These are phyloP conservation scores for Zanthoxylum bungeanum DNA, from an alignment of 345 rosid species.

Conservation along the genomic window DNA sequence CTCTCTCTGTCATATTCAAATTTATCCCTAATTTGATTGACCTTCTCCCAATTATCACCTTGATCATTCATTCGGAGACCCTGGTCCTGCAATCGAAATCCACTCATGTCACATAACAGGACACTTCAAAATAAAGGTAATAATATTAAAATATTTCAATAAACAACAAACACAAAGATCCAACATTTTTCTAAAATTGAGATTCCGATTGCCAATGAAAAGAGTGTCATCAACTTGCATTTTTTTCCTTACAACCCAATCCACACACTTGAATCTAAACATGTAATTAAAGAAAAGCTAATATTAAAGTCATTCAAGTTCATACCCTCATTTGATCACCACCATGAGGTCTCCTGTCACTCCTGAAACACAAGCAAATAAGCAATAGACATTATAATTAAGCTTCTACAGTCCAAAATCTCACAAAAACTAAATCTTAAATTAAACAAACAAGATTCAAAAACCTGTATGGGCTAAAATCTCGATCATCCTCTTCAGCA, in stretches of 20 bases:
- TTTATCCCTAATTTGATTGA: conserved; percentile 65
- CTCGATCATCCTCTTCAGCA: conserved; percentile 89
- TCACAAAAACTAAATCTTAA: not conserved
- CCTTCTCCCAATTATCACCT: conserved; percentile 58
- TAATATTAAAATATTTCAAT: too few relatives aligned
- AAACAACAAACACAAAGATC: too few relatives aligned
- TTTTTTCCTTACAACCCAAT: too few relatives aligned
- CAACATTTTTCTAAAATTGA: too few relatives aligned
- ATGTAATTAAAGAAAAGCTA: too few relatives aligned
- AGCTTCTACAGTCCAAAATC: not conserved
- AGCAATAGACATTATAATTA: conserved; percentile 7
- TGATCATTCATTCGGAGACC: conserved; percentile 51
- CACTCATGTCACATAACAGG: not conserved
- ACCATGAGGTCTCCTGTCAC: conserved; percentile 29
- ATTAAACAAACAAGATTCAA: not conserved
- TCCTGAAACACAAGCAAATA: conserved; percentile 50
- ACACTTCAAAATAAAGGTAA: not conserved
- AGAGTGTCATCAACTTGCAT: too few relatives aligned
- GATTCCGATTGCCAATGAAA: too few relatives aligned
- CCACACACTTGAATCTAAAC: too few relatives aligned
- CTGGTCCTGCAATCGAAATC: conserved; percentile 40
- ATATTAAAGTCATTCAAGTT: not conserved
- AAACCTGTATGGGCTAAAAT: conserved; percentile 93
- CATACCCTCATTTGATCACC: conserved; percentile 57
- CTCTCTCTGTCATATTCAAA: conserved; percentile 80